Conservation (phyloP, 495 filamentous ascomycete genomes). For the Glonium stellatum region DNA sequence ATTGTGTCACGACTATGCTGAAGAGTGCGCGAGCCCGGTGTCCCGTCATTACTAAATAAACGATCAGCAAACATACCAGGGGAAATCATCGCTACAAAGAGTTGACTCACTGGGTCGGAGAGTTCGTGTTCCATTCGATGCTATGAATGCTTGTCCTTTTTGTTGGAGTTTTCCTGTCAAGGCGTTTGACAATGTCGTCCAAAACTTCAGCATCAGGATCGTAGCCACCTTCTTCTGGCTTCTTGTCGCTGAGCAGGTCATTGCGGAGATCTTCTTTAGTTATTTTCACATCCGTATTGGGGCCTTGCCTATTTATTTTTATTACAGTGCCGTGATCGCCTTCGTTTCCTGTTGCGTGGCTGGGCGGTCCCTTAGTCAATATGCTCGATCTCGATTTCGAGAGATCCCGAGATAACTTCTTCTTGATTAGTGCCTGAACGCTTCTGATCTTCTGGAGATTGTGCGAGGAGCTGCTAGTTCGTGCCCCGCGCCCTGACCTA, state of each 20-base stretch:
- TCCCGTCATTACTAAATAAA: slow-evolving; percentile 4
- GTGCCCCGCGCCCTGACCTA: slow-evolving; percentile 3
- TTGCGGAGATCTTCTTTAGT: slow-evolving; percentile 23
- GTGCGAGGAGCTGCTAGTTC: slow-evolving; percentile 2
- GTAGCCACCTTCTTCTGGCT: slow-evolving; percentile 23
- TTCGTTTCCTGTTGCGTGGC: not conserved
- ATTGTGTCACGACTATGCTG: not conserved
- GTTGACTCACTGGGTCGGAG: slow-evolving; percentile 11
- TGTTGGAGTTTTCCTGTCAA: slow-evolving; percentile 14
- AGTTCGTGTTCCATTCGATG: slow-evolving; percentile 22
- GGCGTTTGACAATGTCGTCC: slow-evolving; percentile 21
- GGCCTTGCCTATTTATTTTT: slow-evolving; percentile 10
- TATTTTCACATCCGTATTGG: slow-evolving; percentile 22
- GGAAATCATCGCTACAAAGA: not conserved
- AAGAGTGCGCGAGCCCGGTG: slow-evolving; percentile 4
- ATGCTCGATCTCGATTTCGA: slow-evolving; percentile 3
- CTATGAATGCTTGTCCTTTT: slow-evolving; percentile 25
- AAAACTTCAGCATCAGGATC: slow-evolving; percentile 26
- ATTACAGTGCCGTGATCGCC: slow-evolving; percentile 14
- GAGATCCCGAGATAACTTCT: slow-evolving; percentile 17
- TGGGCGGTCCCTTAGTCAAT: not conserved
- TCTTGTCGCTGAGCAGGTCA: slow-evolving; percentile 26
- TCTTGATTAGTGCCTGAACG: slow-evolving; percentile 20
- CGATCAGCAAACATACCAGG: not conserved
- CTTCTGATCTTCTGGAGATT: slow-evolving; percentile 25